phyloP scores from a whole-genome alignment of 1,284 basidiomycete species.

The Somion occarium region DNA sequence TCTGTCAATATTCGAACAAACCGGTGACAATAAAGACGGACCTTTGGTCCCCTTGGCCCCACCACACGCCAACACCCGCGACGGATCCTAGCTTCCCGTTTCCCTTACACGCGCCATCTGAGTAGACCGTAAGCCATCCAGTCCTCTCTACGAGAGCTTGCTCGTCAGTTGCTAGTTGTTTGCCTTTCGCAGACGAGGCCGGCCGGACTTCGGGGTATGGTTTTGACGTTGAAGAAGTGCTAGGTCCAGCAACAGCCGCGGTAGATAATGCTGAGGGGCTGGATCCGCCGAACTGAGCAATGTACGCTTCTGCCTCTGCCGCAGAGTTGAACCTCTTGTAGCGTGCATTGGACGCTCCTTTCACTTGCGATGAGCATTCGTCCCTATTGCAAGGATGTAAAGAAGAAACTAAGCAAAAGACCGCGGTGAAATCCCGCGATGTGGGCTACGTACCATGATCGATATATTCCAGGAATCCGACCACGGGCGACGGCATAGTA shows the following conservation, averaged over 20 bases:
- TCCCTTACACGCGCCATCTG: constrained; percentile 75
- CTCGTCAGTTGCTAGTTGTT: background rate
- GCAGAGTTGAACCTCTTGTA: background rate
- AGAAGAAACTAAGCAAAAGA: too few relatives aligned
- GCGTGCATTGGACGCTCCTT: background rate
- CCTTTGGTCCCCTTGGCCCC: constrained; percentile 60
- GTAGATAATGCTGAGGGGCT: background rate
- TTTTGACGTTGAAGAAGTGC: background rate
- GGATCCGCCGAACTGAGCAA: background rate
- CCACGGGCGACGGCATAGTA: background rate
- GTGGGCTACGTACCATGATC: background rate
- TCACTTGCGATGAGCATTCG: background rate
- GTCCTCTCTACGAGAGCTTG: background rate
- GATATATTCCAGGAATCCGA: background rate
- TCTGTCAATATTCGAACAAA: background rate
- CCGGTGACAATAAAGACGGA: constrained; percentile 22
- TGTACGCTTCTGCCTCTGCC: background rate
- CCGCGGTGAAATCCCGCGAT: too few relatives aligned
- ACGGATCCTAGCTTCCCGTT: constrained; percentile 60
- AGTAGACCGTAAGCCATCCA: constrained; percentile 54
- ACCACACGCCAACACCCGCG: constrained; percentile 79
- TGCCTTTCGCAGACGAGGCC: background rate
- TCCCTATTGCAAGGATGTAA: background rate
- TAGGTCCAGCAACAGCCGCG: background rate
- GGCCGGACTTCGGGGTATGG: background rate